Evolutionary conservation across 495 filamentous ascomycete species (phyloP), one percentile per base, ranked within the genome.

Genomic region (Letharia lupina): DNA sequence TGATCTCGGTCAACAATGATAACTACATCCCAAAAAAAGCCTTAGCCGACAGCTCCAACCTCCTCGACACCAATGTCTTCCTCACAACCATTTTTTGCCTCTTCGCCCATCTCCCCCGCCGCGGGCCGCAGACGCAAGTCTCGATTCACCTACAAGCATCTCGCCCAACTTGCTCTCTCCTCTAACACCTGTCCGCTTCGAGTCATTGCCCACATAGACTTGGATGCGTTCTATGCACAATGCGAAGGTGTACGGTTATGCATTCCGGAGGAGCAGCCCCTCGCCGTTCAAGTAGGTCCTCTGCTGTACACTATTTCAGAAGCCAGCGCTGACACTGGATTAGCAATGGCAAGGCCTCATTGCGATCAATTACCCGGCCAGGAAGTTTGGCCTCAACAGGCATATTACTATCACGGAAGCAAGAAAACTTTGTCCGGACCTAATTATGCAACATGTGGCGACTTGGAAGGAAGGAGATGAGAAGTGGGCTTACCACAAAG

Each of bases 151-250:
- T 91, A 89, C 72, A 89, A 89, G 58, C 87, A 98, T 42, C 81
- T 98, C 31, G 77, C 82, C 16, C 86, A 91, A 56, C 85, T 98
- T 47, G 83, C 86, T 31, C 81, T 86, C 16, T 90, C 83, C 64
- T 87, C 86, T 3, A 79, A 86, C 0, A 84, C 84, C 7, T 90
- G 86, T 60, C 94, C 92, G 20, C 81, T 98, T 20, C 87, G 94
- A 60, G 88, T 93, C 16, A 86, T 96, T 60, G 90, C 92, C 28
- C 94, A 97, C 72, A 83, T 98, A 66, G 94, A 98, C 74, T 86
- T 98, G 68, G 94, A 98, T 83, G 94, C 93, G 59, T 98, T 98
- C 77, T 98, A 98, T 71, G 94, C 95, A 6, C 94, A 98, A 82
- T 96, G 89, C 69, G 94, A 98, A 75, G 92, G 90, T 82, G 86